Conservation (phyloP, 306 rosid genomes). For the Oxytropis ochrocephala region DNA sequence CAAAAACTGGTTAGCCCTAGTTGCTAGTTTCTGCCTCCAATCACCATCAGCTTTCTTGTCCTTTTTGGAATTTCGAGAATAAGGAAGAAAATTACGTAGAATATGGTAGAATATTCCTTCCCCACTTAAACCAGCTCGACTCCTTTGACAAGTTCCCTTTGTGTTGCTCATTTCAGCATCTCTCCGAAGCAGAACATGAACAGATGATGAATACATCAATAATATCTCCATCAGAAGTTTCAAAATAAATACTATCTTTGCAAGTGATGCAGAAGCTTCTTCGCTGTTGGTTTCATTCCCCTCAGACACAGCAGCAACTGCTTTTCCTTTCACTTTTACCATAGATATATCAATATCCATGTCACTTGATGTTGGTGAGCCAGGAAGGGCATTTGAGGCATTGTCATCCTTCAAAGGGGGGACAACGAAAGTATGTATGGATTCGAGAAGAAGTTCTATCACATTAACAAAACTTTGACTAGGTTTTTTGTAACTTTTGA, state of each 20-base stretch:
- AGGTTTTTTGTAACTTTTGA: conserved; percentile 57
- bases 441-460: conserved; percentile 85
- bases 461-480: conserved; percentile 73
- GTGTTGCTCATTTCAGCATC: conserved; percentile 72
- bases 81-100: conserved; percentile 72
- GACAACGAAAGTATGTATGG: conserved; percentile 50
- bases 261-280: conserved; percentile 85
- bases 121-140: conserved; percentile 32
- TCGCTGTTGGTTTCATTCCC: conserved; percentile 46
- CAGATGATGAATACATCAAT: conserved; percentile 78
- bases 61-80: conserved; percentile 56
- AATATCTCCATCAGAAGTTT: conserved; percentile 83
- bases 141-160: conserved; percentile 50
- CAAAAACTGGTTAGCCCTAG: conserved; percentile 79
- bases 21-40: conserved; percentile 97
- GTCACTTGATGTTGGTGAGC: conserved; percentile 49
- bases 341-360: conserved; percentile 88
- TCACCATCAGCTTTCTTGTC: conserved; percentile 87
- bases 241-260: conserved; percentile 77
- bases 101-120: conserved; percentile 83
- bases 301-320: conserved; percentile 50
- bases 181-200: conserved; percentile 80
- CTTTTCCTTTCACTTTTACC: conserved; percentile 88
- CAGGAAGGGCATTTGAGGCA: conserved; percentile 30
- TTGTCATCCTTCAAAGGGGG: conserved; percentile 65